Conservation (phyloP, 169 alveolate species). For the Perkinsus chesapeaki region DNA sequence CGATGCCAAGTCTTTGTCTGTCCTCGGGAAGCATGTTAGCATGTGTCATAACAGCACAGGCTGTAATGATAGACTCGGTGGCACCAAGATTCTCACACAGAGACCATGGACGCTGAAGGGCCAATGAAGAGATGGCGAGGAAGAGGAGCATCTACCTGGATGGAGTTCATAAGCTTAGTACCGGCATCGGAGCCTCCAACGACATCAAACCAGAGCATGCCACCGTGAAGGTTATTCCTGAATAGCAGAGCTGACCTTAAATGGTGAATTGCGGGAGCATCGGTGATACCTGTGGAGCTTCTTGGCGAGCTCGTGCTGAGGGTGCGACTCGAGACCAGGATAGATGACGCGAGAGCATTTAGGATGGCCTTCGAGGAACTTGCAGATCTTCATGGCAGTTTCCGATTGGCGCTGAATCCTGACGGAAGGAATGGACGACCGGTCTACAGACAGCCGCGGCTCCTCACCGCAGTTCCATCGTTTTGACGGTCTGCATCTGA, state of each 20-base stretch:
- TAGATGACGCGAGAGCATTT: conserved; percentile 28
- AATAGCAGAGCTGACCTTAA: background rate
- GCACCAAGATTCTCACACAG: conserved; percentile 52
- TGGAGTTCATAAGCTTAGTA: background rate
- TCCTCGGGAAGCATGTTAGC: conserved; percentile 49
- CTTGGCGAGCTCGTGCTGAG: conserved; percentile 48
- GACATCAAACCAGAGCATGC: conserved; percentile 48
- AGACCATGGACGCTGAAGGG: conserved; percentile 46
- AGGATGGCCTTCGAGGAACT: conserved; percentile 36
- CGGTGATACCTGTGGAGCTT: conserved; percentile 32
- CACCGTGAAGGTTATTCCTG: conserved; percentile 41
- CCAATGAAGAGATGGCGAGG: conserved; percentile 10
- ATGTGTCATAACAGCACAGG: conserved; percentile 56
- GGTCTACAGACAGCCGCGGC: background rate
- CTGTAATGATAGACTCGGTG: conserved; percentile 45
- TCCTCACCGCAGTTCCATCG: conserved; percentile 31
- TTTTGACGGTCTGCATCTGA: conserved; percentile 36
- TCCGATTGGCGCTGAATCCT: conserved; percentile 36
- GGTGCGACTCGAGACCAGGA: conserved; percentile 49
- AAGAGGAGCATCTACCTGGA: background rate
- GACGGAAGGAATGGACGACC: background rate
- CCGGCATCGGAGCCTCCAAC: background rate
- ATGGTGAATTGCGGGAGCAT: background rate
- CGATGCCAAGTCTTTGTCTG: conserved; percentile 7
- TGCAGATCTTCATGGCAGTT: conserved; percentile 43